phyloP scores from a whole-genome alignment of 208 protist species.

The Acanthamoeba comandoni region DNA sequence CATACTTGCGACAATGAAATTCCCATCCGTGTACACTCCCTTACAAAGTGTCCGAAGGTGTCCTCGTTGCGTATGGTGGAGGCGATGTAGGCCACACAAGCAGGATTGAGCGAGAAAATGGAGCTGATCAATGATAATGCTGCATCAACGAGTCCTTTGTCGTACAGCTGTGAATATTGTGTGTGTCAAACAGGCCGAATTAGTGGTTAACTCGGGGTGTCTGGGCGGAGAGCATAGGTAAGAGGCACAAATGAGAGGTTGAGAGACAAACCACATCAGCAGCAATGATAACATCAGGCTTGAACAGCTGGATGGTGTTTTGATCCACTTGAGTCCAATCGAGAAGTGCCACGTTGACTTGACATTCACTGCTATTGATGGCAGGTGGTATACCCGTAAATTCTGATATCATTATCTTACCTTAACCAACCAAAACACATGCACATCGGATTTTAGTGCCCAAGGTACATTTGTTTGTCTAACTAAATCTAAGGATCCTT shows the following conservation, averaged over 20 bases:
- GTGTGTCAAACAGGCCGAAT: background rate
- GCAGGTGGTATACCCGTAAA: too few relatives aligned
- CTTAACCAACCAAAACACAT: too few relatives aligned
- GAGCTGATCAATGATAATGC: background rate
- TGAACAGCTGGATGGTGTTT: background rate
- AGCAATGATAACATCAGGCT: conserved; percentile 35
- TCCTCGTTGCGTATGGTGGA: conserved; percentile 62
- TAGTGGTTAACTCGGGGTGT: background rate
- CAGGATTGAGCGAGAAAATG: background rate
- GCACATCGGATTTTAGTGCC: too few relatives aligned
- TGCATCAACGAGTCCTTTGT: conserved; percentile 23
- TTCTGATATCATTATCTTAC: too few relatives aligned
- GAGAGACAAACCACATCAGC: conserved; percentile 29
- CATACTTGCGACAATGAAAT: background rate
- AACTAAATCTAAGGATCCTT: too few relatives aligned
- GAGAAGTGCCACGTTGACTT: conserved; percentile 17
- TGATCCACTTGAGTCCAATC: conserved; percentile 8
- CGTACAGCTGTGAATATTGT: conserved; percentile 22
- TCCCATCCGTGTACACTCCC: background rate
- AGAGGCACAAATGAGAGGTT: background rate
- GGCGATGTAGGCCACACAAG: conserved; percentile 18
- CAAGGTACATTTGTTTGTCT: too few relatives aligned
- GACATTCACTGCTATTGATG: too few relatives aligned
- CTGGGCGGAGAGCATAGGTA: background rate
- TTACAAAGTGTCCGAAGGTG: conserved; percentile 34